Conservation (phyloP, 768 basidiomycete species). For the Tricholoma sp. region DNA sequence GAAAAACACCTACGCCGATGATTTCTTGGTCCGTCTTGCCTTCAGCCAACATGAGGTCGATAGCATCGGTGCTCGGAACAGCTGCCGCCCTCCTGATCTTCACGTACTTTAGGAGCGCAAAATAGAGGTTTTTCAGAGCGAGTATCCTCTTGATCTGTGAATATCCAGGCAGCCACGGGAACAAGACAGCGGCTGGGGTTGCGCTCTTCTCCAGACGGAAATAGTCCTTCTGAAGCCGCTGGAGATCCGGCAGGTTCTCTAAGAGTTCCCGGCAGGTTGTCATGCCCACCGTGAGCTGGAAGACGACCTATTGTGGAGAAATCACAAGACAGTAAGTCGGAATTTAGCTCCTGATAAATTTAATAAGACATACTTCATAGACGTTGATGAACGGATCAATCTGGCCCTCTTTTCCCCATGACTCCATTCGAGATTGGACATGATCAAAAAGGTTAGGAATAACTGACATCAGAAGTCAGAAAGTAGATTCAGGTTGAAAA, state of each 20-base stretch:
- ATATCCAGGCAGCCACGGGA: constrained; percentile 30
- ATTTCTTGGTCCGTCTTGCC: constrained; percentile 23
- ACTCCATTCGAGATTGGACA: constrained; percentile 14
- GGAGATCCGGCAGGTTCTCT: constrained; percentile 13
- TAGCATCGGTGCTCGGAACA: constrained; percentile 22
- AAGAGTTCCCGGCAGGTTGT: constrained; percentile 24
- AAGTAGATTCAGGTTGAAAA: not conserved
- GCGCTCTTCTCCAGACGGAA: constrained; percentile 25
- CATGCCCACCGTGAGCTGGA: constrained; percentile 26
- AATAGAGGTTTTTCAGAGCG: constrained; percentile 27
- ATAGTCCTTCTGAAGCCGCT: constrained; percentile 15
- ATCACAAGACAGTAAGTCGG: not conserved
- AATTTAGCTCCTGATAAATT: not conserved
- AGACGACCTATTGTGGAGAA: constrained; percentile 15
- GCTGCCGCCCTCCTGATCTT: constrained; percentile 21
- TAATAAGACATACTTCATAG: constrained; percentile 14
- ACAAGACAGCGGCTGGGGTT: constrained; percentile 25
- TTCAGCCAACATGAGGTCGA: constrained; percentile 28
- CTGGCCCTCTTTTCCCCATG: constrained; percentile 18
- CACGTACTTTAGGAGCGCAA: constrained; percentile 20
- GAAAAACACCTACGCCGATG: constrained; percentile 2
- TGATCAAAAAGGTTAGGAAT: constrained; percentile 20
- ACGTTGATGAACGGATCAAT: constrained; percentile 22
- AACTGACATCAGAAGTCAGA: constrained; percentile 5
- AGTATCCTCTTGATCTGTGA: constrained; percentile 23